A percentile compares a stretch with the other conserved stretches of the same genome.
These are phyloP conservation scores for Begonia masoniana DNA, from an alignment of 306 rosid genomes.

Conservation along the genomic window DNA sequence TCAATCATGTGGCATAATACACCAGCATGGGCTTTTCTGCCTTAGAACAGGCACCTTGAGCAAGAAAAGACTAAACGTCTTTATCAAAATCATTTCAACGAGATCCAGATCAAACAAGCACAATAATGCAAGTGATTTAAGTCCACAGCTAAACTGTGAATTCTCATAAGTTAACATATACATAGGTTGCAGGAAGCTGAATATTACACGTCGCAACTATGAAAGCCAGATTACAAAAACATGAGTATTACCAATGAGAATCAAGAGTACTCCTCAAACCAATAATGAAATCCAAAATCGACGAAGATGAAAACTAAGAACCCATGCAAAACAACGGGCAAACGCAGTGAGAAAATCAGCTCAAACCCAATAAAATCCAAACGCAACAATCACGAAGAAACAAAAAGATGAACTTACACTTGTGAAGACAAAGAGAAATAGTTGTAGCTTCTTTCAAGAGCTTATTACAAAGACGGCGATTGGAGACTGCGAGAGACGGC, in stretches of 20 bases:
- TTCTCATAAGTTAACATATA: too few relatives aligned
- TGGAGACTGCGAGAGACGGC: too few relatives aligned
- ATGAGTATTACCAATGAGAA: slow-evolving; percentile 7
- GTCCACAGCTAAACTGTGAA: too few relatives aligned
- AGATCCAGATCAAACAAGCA: not conserved
- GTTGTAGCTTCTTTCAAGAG: slow-evolving; percentile 80
- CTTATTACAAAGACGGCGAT: slow-evolving; percentile 75
- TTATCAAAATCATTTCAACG: too few relatives aligned
- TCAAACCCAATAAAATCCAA: not conserved
- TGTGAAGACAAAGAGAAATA: slow-evolving; percentile 86
- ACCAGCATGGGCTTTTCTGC: too few relatives aligned
- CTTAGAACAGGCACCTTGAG: too few relatives aligned
- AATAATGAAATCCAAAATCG: not conserved
- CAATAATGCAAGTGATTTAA: too few relatives aligned
- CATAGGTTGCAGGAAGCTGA: not conserved
- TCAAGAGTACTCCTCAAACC: slow-evolving; percentile 1
- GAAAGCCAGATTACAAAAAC: not conserved
- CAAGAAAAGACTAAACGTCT: too few relatives aligned
- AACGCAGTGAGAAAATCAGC: slow-evolving; percentile 20
- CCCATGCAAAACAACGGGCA: slow-evolving; percentile 8
- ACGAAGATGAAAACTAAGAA: slow-evolving; percentile 5
- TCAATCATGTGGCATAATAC: too few relatives aligned
- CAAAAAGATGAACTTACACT: slow-evolving; percentile 38
- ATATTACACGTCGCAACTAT: slow-evolving; percentile 1
- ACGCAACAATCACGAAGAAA: not conserved